Evolutionary conservation across 2,329 filamentous ascomycete genomes (phyloP).

Genomic region (Fusarium verrucosum): DNA sequence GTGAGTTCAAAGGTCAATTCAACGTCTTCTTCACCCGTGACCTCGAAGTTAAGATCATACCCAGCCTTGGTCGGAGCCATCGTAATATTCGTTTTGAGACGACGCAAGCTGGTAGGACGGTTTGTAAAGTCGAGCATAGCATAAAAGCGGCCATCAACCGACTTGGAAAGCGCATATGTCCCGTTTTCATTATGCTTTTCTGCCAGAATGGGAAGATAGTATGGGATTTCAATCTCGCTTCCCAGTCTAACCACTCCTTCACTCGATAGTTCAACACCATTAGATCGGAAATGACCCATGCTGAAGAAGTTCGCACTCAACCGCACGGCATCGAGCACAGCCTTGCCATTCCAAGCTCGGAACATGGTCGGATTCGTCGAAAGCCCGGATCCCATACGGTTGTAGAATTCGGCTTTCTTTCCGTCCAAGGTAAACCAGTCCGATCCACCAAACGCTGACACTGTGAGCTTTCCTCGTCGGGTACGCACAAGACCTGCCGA

Average conservation of each 20-base stretch:
- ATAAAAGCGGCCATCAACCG: constrained; percentile 14
- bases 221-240: constrained; percentile 15
- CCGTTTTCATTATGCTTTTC: constrained; percentile 7
- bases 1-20: constrained; percentile 25
- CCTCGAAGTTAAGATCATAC: constrained; percentile 13
- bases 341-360: constrained; percentile 29
- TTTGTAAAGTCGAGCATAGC: constrained; percentile 21
- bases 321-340: constrained; percentile 15
- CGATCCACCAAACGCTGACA: constrained; percentile 25
- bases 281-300: constrained; percentile 29
- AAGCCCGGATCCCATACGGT: constrained; percentile 25
- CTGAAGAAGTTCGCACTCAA: constrained; percentile 27
- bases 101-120: constrained; percentile 5
- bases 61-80: constrained; percentile 4
- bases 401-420: constrained; percentile 26
- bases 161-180: constrained; percentile 7
- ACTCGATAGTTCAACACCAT: constrained; percentile 2
- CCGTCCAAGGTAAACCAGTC: constrained; percentile 24
- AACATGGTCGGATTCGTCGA: constrained; percentile 32
- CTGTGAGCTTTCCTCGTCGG: constrained; percentile 15
- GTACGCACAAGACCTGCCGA: constrained; percentile 12
- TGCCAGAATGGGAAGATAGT: constrained; percentile 13
- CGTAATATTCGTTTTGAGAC: constrained; percentile 17
- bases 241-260: neutral
- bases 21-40: constrained; percentile 20